Percentiles rank a stretch among this genome's conserved stretches.
phyloP scores from a whole-genome alignment of 2,329 filamentous ascomycete species.

The Elsinoe australis region DNA sequence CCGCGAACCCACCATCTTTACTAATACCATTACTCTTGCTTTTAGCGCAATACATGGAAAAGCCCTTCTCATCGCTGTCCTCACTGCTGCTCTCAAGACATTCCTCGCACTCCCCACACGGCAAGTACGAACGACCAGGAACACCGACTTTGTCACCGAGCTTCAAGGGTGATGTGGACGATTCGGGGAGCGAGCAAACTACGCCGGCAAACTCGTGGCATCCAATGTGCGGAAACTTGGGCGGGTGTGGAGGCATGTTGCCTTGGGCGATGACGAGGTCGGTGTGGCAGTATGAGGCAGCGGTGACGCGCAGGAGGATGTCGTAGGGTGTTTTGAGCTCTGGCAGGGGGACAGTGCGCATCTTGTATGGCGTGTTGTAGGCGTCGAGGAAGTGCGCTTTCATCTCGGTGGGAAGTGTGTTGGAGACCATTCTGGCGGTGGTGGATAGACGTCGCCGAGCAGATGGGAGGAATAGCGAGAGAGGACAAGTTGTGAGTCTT shows the following conservation, averaged over 20 bases:
- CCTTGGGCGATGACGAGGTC: conserved; percentile 34
- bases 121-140: conserved; percentile 36
- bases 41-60: conserved; percentile 35
- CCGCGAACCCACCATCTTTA: conserved; percentile 35
- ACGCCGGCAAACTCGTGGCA: conserved; percentile 43
- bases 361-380: conserved; percentile 37
- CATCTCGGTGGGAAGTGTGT: conserved; percentile 29
- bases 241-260: conserved; percentile 31
- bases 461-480: too few species aligned
- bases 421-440: background rate
- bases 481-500: background rate
- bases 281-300: conserved; percentile 44
- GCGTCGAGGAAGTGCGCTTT: conserved; percentile 36
- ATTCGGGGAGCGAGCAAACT: conserved; percentile 30
- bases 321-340: conserved; percentile 31
- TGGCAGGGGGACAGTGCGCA: conserved; percentile 34
- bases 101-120: conserved; percentile 38
- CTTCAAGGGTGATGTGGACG: conserved; percentile 24
- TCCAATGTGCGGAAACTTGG: conserved; percentile 38
- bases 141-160: conserved; percentile 35
- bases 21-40: conserved; percentile 30
- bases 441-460: too few species aligned
- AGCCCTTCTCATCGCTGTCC: conserved; percentile 33
- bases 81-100: conserved; percentile 29
- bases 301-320: conserved; percentile 40